Evolutionary conservation across 345 rosid species (phyloP).

Genomic region (Bruguiera parviflora): DNA sequence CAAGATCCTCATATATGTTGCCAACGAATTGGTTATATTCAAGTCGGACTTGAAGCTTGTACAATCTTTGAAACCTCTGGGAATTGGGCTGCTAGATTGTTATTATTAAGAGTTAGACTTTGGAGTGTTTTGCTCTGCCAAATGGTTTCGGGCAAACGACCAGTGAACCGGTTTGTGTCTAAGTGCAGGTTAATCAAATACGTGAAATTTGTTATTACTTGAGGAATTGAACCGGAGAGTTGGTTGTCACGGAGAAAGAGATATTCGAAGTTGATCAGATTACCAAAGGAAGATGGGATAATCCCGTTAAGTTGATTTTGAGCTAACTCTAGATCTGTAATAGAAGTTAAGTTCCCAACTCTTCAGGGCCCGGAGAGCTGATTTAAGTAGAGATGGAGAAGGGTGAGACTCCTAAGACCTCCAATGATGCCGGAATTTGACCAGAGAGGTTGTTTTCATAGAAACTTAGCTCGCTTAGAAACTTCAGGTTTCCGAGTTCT

Average conservation of each 20-base stretch:
- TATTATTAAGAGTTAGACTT: not conserved
- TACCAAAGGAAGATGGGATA: not conserved
- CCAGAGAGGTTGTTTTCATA: slow-evolving; percentile 14
- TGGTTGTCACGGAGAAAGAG: not conserved
- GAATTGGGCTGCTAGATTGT: slow-evolving; percentile 12
- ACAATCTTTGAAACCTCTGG: slow-evolving; percentile 20
- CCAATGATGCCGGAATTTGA: slow-evolving; percentile 10
- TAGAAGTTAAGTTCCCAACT: slow-evolving; percentile 2
- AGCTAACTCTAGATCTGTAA: not conserved
- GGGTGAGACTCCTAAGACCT: not conserved
- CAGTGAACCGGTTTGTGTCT: not conserved
- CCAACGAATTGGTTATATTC: slow-evolving; percentile 8
- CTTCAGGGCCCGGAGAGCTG: not conserved
- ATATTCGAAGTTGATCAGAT: not conserved
- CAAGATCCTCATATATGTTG: slow-evolving; percentile 9
- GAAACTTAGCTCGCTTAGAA: not conserved
- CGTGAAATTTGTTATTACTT: not conserved
- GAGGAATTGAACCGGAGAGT: slow-evolving; percentile 13
- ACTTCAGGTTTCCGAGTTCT: slow-evolving; percentile 9
- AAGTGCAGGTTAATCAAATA: not conserved
- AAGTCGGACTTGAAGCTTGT: slow-evolving; percentile 1
- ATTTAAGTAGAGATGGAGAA: not conserved
- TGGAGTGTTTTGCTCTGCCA: slow-evolving; percentile 7
- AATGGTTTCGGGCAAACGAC: slow-evolving; percentile 13
- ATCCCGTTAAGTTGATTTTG: not conserved